A percentile compares a stretch with the other conserved stretches of the same genome.
phyloP scores from a whole-genome alignment of 106 monocot genomes.

The Narthecium ossifragum region DNA sequence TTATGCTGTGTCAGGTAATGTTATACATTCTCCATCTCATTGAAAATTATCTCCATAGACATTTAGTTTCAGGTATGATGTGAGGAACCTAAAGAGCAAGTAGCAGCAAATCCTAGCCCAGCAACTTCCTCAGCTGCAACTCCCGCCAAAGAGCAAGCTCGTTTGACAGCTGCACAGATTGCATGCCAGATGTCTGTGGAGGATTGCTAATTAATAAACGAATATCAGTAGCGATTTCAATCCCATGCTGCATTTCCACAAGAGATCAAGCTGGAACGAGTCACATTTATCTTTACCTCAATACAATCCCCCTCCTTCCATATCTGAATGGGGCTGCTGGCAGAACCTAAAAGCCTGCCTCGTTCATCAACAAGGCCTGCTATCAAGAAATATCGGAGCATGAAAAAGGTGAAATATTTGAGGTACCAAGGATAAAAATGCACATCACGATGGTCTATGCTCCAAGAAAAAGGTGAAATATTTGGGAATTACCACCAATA shows the following conservation, averaged over 20 bases:
- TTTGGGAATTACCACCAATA: too few species aligned
- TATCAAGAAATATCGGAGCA: background rate
- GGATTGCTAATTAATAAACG: constrained; percentile 67
- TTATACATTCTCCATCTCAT: background rate
- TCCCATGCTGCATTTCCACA: background rate
- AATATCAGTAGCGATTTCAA: constrained; percentile 1
- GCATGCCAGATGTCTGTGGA: constrained; percentile 99
- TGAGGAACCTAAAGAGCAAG: constrained; percentile 88
- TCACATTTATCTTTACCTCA: constrained; percentile 43
- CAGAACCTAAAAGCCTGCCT: constrained; percentile 63
- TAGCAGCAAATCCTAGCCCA: constrained; percentile 89
- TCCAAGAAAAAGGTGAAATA: too few species aligned
- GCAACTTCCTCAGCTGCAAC: constrained; percentile 52
- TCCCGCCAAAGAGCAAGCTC: constrained; percentile 52
- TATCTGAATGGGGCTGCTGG: constrained; percentile 96
- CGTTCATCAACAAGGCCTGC: constrained; percentile 72
- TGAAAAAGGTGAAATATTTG: background rate
- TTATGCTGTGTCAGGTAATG: background rate
- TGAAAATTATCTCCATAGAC: background rate
- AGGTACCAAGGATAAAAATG: background rate
- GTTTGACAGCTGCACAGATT: constrained; percentile 79
- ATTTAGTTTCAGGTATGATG: background rate
- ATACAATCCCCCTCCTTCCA: constrained; percentile 86
- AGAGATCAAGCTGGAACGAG: background rate
- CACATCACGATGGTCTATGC: too few species aligned